Conservation (phyloP, 768 basidiomycete genomes). For the Termitomyces eurrhizus region DNA sequence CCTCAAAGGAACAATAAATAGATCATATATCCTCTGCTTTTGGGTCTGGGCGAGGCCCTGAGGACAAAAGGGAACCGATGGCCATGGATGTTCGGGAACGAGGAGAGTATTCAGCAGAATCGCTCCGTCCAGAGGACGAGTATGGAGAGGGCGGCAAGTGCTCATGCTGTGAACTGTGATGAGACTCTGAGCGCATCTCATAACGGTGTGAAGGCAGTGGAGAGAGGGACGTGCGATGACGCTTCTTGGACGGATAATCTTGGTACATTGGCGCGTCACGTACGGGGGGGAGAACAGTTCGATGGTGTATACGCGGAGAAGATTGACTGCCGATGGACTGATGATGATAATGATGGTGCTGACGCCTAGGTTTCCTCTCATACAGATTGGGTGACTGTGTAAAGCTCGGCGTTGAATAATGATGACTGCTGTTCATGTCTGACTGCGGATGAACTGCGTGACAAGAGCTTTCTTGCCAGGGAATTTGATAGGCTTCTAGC, state of each 20-base stretch:
- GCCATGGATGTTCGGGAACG: constrained; percentile 74
- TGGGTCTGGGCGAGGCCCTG: constrained; percentile 36
- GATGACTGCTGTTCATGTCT: constrained; percentile 29
- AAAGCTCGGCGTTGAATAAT: constrained; percentile 36
- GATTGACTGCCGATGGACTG: constrained; percentile 35
- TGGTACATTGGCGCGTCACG: constrained; percentile 32
- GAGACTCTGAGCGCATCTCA: constrained; percentile 36
- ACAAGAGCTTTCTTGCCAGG: constrained; percentile 18
- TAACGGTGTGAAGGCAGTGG: constrained; percentile 42
- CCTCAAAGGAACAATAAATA: constrained; percentile 14
- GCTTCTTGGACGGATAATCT: constrained; percentile 52
- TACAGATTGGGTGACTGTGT: constrained; percentile 31
- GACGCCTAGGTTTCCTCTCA: constrained; percentile 30
- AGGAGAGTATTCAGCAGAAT: constrained; percentile 67
- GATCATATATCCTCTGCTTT: constrained; percentile 28
- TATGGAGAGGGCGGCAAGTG: constrained; percentile 72
- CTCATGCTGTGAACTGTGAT: constrained; percentile 26
- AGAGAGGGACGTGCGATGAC: constrained; percentile 58
- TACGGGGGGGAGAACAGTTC: constrained; percentile 27
- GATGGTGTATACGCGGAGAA: constrained; percentile 27
- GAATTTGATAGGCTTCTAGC: constrained; percentile 53
- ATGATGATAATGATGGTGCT: constrained; percentile 26
- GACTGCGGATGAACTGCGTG: constrained; percentile 18
- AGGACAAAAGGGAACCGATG: constrained; percentile 68
- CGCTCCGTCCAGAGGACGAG: constrained; percentile 61